Percentiles rank a stretch among this genome's conserved stretches.
These are phyloP conservation scores for Jacaranda mimosifolia DNA, from an alignment of 257 asterid species.

Conservation along the genomic window DNA sequence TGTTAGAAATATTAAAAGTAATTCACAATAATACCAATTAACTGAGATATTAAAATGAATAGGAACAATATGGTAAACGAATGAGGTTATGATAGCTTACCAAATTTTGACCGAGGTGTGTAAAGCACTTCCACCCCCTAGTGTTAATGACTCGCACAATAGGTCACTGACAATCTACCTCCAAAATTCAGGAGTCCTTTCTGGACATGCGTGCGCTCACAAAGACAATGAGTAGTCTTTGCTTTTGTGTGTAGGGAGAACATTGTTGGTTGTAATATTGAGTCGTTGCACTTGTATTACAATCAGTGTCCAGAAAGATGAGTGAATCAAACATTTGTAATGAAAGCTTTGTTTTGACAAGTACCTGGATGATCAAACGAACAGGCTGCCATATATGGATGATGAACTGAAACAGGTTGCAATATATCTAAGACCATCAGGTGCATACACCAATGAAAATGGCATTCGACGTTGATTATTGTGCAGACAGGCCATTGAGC, in stretches of 20 bases:
- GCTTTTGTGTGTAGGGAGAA: too few relatives aligned
- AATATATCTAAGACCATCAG: not conserved
- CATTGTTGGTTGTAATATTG: too few relatives aligned
- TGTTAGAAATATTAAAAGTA: not conserved
- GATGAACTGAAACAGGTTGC: not conserved
- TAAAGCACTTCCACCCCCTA: not conserved
- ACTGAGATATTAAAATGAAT: slow-evolving; percentile 1
- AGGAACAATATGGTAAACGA: not conserved
- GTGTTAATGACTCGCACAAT: not conserved
- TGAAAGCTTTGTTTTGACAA: not conserved
- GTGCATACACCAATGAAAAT: not conserved
- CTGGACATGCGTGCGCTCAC: too few relatives aligned
- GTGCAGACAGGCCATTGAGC: slow-evolving; percentile 12
- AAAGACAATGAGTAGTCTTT: too few relatives aligned
- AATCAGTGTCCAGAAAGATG: not conserved
- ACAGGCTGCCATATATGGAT: too few relatives aligned
- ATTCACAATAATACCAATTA: not conserved
- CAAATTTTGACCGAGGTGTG: not conserved
- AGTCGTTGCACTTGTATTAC: too few relatives aligned
- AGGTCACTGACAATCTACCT: not conserved
- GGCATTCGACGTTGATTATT: not conserved
- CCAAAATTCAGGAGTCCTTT: too few relatives aligned
- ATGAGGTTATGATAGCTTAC: not conserved
- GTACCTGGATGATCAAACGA: not conserved
- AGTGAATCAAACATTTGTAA: not conserved